Conservation (phyloP, 2,329 filamentous ascomycete species). For the Coniella lustricola region DNA sequence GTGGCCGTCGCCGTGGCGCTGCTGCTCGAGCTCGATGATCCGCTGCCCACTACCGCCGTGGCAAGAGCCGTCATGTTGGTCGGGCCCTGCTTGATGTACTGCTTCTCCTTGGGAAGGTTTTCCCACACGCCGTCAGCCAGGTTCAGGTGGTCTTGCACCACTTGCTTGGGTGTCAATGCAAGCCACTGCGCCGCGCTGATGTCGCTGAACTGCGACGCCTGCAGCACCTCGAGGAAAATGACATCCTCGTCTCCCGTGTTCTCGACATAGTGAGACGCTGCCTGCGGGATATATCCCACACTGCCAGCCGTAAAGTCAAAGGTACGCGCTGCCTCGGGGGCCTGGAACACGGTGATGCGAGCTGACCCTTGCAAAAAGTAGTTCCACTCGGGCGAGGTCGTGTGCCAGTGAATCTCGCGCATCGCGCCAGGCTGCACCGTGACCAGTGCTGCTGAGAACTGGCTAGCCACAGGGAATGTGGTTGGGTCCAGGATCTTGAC, state of each 20-base stretch:
- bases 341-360: conserved; percentile 48
- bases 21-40: neutral
- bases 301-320: conserved; percentile 55
- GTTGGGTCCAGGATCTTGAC: conserved; percentile 53
- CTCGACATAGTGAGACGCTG: conserved; percentile 52
- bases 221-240: conserved; percentile 53
- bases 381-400: conserved; percentile 52
- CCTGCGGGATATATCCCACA: conserved; percentile 51
- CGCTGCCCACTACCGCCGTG: neutral
- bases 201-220: conserved; percentile 44
- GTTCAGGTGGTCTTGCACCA: conserved; percentile 50
- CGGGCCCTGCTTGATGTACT: conserved; percentile 34
- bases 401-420: conserved; percentile 60
- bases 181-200: conserved; percentile 53
- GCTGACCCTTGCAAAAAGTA: conserved; percentile 52
- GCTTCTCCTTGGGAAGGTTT: conserved; percentile 32
- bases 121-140: conserved; percentile 30
- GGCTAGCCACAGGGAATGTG: conserved; percentile 49
- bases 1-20: neutral
- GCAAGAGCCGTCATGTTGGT: conserved; percentile 16
- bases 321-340: conserved; percentile 41
- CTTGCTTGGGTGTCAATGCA: conserved; percentile 48
- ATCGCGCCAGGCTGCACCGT: conserved; percentile 55
- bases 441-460: conserved; percentile 50
- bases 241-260: conserved; percentile 52